Base-by-base conservation (phyloP, 768 basidiomycete species). In the Termitomyces sp. region DNA sequence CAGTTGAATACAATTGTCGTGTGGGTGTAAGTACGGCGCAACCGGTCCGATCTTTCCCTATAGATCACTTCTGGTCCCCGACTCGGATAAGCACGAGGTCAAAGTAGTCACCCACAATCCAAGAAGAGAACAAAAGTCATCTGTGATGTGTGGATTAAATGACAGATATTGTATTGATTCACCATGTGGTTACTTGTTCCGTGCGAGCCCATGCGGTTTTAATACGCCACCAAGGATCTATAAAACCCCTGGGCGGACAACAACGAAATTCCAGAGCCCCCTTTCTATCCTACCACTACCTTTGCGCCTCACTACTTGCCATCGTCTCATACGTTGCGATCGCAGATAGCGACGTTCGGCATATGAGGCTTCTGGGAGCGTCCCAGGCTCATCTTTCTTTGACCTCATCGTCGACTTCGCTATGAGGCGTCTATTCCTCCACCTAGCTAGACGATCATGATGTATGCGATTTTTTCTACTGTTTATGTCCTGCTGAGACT, bases 221-320 rank as follows among this genome's bases (percentile, higher is more conserved):
- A 63, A 65, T 57, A 60, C 61, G 54, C 42, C 25, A 48, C 51
- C 59, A 59, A 17, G 50, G 59, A 29, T 67, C 67, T 51, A 58
- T 51, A 40, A 53, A 34, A 46, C 25, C 37, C 56, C 15, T 15
- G 20, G 38, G 15, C 1, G 17, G 15, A 25, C 25, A 25, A 37
- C 15, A 37, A 50, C 34, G 4, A 50, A 38, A 53, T 25, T 25
- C 47, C 47, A 36, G 17, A 49, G 29, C 25, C 17, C 25, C 4
- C 57, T 31, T 50, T 32, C 17, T 17, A 12, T 31, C 3, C 55
- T 34, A 55, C 15, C 25, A 42, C 54, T 11, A n/a, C 40, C 31
- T 4, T 38, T 14, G 5, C 0, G 25, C 14, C 17, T 32, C 42
- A 12, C 17, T 43, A 8, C 17, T 56, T 25, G 25, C 25, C 9